Evolutionary conservation across 306 rosid genomes (phyloP).

Genomic region (Cajanus cajan): DNA sequence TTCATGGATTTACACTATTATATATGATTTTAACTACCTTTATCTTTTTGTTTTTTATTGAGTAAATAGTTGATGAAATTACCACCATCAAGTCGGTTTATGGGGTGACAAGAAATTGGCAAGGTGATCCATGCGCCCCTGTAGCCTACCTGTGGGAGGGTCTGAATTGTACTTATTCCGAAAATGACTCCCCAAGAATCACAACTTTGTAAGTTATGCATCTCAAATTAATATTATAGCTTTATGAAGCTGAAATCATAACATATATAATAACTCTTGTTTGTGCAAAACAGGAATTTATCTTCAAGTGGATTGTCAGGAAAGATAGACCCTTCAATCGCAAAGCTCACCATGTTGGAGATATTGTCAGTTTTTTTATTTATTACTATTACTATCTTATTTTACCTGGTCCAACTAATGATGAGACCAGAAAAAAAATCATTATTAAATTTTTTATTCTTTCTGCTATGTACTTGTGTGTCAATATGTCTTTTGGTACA

Average conservation of each 20-base stretch:
- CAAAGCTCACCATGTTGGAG: slow-evolving; percentile 39
- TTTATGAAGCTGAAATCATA: background rate
- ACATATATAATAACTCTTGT: background rate
- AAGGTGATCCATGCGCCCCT: slow-evolving; percentile 61
- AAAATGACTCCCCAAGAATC: slow-evolving; percentile 35
- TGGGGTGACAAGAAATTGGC: slow-evolving; percentile 47
- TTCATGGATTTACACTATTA: background rate
- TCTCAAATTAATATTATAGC: background rate
- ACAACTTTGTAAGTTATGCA: slow-evolving; percentile 38
- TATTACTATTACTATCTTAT: too few relatives aligned
- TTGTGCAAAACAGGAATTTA: slow-evolving; percentile 36
- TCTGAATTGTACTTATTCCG: slow-evolving; percentile 35
- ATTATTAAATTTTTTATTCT: background rate
- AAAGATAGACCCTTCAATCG: slow-evolving; percentile 33
- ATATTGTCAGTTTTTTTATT: slow-evolving; percentile 36
- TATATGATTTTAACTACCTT: background rate
- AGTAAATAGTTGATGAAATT: slow-evolving; percentile 43
- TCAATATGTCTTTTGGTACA: background rate
- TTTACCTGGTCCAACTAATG: background rate
- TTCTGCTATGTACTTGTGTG: too few relatives aligned
- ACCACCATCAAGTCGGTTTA: slow-evolving; percentile 45
- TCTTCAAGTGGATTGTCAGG: slow-evolving; percentile 50
- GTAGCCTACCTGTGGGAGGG: slow-evolving; percentile 47
- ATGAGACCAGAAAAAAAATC: background rate
- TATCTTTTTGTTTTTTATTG: background rate